Evolutionary conservation across 495 filamentous ascomycete species (phyloP), one percentile per base, ranked within the genome.

Genomic region (Tuber indicum): DNA sequence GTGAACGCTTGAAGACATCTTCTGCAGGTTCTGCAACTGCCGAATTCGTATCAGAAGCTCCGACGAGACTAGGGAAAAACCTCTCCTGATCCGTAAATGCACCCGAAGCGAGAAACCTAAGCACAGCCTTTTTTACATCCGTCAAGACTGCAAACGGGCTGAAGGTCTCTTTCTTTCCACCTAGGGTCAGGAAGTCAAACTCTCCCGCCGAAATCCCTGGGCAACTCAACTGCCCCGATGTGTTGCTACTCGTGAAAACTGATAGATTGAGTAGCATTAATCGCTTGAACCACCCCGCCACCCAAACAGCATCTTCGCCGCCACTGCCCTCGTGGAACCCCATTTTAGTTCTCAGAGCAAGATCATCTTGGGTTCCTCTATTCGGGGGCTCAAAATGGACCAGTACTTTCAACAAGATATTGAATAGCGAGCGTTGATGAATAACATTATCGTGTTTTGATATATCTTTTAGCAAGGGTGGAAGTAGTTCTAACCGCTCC

Each of bases 31-130:
- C 90, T 16, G 92, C 90, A 70, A 98, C 89, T 21, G 91, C 89
- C 16, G 91, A 94, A 79, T 97, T 95, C 1, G 90, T 79, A 84
- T 96, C 94, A 0, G 92, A 89, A 72, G 93, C 90, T 9, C 94
- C 93, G 81, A 92, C 92, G 23, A 99, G 72, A 26, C 92, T 91
- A 9, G 94, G 91, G n/a, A 97, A 84, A 81, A 96, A 93, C 26
- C 92, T 87, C 80, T 97, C 92, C 3, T 88, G 80, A 81, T 97
- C 92, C 1, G 85, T 88, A 84, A 98, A 98, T 23, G 93, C 91
- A 19, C 93, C 93, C 82, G 92, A 97, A 0, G 91, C 88, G 23
- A 99, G 86, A 76, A 98, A 92, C 72, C 85, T 88, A 45, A 91
- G 86, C 39, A 87, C 90, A 44, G 88, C 87, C 62, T 90, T 88